Base-by-base conservation (phyloP, 2,329 filamentous ascomycete species). In the Aureobasidium leucospermi region DNA sequence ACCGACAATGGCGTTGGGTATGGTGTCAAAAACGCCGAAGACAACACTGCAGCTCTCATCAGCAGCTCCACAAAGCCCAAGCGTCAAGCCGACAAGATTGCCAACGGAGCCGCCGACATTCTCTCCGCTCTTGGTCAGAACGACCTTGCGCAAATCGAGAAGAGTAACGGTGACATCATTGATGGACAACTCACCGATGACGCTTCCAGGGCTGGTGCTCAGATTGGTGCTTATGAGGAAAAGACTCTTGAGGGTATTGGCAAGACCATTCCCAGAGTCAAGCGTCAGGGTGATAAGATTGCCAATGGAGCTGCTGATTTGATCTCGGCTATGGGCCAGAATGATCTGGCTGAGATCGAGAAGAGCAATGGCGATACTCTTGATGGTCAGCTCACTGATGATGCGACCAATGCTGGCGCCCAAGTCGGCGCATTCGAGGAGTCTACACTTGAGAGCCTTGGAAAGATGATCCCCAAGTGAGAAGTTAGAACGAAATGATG, bases 261-360 rank as follows among this genome's bases (percentile, higher is more conserved):
- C 16, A 51, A 51, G 8, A 34, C 55, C 4, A 46, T 63, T 11
- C 60, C 63, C 19, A 48, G 5, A 10, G 36, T 59, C 36, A 59
- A 60, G 23, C 63, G 65, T n/a, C 65, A 66, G 42, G 52, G 61
- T 3, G 63, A 66, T 52, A 66, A 67, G 66, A 70, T 68, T 39
- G 57, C 63, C 52, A 65, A 65, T 23, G 65, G 65, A 8, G 31
- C 42, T 2, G 58, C 62, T n/a, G 51, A 59, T 8, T 45, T 67
- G 4, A 38, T 60, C 36, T 36, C 59, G 6, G 64, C 66, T 6
- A 55, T 59, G 2, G 59, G 59, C 0, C 28, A 19, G 28, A n/a
- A 42, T 13, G 19, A 23, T 4, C 16, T 58, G 23, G 46, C 45
- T 9, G 32, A 47, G 3, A 19, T 47, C 1, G 29, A 51, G 9